Evolutionary conservation across 768 basidiomycete species (phyloP), one percentile per base, ranked within the genome.

Genomic region (Hemileccinum rubropunctum): DNA sequence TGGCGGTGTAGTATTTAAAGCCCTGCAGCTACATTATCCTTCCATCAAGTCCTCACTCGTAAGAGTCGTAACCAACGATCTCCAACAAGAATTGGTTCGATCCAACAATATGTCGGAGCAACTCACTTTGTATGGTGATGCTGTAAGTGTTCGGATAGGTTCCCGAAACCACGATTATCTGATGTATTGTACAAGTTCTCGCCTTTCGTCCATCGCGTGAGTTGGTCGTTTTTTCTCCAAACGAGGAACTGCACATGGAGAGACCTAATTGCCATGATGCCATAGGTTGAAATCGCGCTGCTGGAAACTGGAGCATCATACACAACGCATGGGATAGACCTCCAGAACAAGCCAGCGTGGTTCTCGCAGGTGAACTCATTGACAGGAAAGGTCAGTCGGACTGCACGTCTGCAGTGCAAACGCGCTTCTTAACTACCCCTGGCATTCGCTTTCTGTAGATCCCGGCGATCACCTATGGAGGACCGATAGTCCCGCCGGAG

Each of bases 311-410:
- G 75, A 3, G 69, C 76, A 13, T 54, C 73, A 1, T 80, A 71
- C 61, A 79, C 68, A 10, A 65, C 75, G 4, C 80, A 67, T 45
- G 76, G 83, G 54, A 75, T 87, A 40, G 79, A 85, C 49, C 65
- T 86, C 14, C 47, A 54, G 54, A 81, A 82, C 67, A 88, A 86
- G 65, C 84, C 84, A 1, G 77, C 75, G 46, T 86, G 84, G 84
- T 86, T 83, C 58, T 71, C 78, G 0, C 72, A 79, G 50, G 75
- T 84, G 21, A 88, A 86, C 60, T 79, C 83, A 0, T 76, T 76
- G 0, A 57, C 54, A 2, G 78, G 78, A 66, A 86, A 84, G 75
- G 84, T 83, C 61, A 59, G 34, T 32, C 10, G 3, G 12, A 13
- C 28, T 5, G 3, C n/a, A 17, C 3, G 1, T 12, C 40, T 13